Evolutionary conservation across 495 filamentous ascomycete species (phyloP).

Genomic region (Talaromyces borbonicus): DNA sequence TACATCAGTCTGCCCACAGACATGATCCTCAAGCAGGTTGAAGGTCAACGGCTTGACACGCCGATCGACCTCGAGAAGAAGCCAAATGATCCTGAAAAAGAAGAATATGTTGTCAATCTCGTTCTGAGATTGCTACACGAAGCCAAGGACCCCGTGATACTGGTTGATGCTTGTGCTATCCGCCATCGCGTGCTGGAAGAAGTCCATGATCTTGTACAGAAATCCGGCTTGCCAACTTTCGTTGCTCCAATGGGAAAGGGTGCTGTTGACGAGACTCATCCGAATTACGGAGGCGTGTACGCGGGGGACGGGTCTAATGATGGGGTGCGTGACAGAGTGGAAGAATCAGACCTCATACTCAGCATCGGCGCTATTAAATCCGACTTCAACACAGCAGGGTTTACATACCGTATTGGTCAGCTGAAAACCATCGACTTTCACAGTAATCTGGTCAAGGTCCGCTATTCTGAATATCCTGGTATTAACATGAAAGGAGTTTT

Average conservation of each 20-base stretch:
- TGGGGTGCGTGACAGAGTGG: conserved; percentile 62
- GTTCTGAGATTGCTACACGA: conserved; percentile 67
- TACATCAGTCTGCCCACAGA: conserved; percentile 85
- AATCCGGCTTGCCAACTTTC: conserved; percentile 70
- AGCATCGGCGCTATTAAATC: conserved; percentile 75
- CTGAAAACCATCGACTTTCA: conserved; percentile 84
- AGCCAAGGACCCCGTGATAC: conserved; percentile 67
- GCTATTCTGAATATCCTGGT: conserved; percentile 75
- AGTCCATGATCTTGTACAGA: conserved; percentile 65
- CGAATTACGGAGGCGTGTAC: conserved; percentile 79
- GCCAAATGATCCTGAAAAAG: conserved; percentile 58
- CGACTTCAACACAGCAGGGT: conserved; percentile 88
- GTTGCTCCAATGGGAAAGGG: conserved; percentile 91
- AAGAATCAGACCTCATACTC: conserved; percentile 73
- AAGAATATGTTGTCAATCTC: conserved; percentile 76
- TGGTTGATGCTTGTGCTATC: conserved; percentile 88
- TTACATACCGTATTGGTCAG: conserved; percentile 74
- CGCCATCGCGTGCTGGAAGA: conserved; percentile 69
- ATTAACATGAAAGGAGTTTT: conserved; percentile 84
- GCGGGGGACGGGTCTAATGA: conserved; percentile 67
- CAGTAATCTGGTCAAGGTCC: conserved; percentile 61
- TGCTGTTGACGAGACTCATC: conserved; percentile 66
- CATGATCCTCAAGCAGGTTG: conserved; percentile 69
- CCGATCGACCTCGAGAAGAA: conserved; percentile 58
- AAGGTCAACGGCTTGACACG: conserved; percentile 57